phyloP scores from a whole-genome alignment of 305 asterid genomes.

The Galium porrigens region DNA sequence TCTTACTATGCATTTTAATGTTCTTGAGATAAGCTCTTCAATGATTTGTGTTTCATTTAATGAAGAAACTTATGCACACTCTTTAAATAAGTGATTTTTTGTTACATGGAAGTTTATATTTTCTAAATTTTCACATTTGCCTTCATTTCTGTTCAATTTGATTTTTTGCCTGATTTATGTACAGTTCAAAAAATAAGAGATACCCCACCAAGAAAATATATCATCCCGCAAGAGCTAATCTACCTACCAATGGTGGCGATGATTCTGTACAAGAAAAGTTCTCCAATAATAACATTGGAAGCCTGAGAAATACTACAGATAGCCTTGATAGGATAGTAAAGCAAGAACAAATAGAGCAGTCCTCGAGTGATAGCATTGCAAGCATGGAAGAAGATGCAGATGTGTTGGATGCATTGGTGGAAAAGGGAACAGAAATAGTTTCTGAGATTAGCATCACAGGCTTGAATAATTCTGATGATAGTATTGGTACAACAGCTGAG shows the following conservation, averaged over 20 bases:
- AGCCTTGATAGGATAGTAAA: neutral
- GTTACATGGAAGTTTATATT: neutral
- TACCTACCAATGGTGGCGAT: conserved; percentile 27
- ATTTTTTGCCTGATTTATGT: conserved; percentile 18
- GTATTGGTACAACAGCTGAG: conserved; percentile 12
- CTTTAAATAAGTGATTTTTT: neutral
- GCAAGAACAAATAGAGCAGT: conserved; percentile 11
- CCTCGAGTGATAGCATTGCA: conserved; percentile 11
- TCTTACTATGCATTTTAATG: neutral
- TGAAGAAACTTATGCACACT: neutral
- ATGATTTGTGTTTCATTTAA: neutral
- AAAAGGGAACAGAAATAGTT: conserved; percentile 16
- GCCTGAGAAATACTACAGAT: neutral
- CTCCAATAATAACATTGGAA: conserved; percentile 9
- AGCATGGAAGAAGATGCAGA: conserved; percentile 12
- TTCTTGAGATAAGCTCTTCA: neutral
- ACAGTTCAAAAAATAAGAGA: conserved; percentile 53
- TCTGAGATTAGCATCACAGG: conserved; percentile 9
- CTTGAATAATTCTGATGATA: neutral
- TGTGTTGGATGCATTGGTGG: conserved; percentile 14
- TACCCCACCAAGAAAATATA: conserved; percentile 43
- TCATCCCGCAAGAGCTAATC: conserved; percentile 28
- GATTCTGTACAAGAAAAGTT: conserved; percentile 26
- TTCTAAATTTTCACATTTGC: neutral
- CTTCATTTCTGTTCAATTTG: conserved; percentile 2